Evolutionary conservation across 1,284 basidiomycete species (phyloP), one percentile per base, ranked within the genome.

Genomic region (Puccinia novopanici): DNA sequence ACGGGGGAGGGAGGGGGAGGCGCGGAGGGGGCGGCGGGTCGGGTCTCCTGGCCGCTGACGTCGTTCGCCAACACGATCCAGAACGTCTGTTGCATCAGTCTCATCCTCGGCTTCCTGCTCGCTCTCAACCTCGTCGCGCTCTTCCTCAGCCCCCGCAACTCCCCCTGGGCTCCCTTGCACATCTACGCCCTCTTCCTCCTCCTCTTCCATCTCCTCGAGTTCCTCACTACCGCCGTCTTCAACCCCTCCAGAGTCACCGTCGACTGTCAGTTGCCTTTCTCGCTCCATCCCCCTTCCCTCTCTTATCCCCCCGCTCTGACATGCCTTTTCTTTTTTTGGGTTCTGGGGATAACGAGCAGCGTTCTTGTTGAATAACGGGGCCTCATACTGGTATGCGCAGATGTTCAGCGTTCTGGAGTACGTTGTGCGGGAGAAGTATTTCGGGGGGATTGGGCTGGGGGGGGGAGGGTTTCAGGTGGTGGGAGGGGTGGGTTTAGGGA

Each of bases 41-140:
- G 27, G 27, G 40, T 52, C 45, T 73, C 70, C 3, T 73, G 70
- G 72, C 78, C 78, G 22, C 45, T 72, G 19, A 80, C 59, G 13
- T 80, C 78, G 5, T 80, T 73, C 45, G 78, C 15, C n/a, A 80
- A 80, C 52, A 73, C 78, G 6, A 72, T 73, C 37, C 78, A 80
- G 24, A 80, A 80, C 40, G 70, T 80, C 19, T 48, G 52, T n/a
- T 59, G 22, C 17, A 63, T 80, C 45, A 54, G 42, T 24, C 65
- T 80, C 57, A n/a, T 80, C n/a, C 52, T 80, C 27, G 78, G 78
- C 45, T 34, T 50, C 55, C n/a, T 80, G 13, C 45, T 65, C 12
- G 57, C 15, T 6, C 45, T 54, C 40, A 37, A 45, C 57, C 34
- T 22, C 27, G n/a, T n/a, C n/a, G n/a, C n/a, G n/a, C n/a, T n/a